Evolutionary conservation across 305 asterid species (phyloP), one percentile per base, ranked within the genome.

Genomic region (Fraxinus floribunda): DNA sequence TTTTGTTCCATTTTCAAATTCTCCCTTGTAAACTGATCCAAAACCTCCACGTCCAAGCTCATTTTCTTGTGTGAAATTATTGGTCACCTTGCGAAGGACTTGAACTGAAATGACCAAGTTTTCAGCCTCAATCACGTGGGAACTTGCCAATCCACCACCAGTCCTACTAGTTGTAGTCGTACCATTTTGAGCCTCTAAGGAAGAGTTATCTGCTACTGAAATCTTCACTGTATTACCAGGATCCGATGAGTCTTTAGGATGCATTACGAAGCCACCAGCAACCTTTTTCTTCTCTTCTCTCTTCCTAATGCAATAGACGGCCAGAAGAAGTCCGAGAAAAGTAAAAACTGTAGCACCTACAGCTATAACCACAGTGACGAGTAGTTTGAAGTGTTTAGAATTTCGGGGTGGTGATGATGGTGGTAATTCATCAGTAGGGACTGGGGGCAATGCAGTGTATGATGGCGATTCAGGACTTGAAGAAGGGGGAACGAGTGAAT

Each of bases 41-140:
- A 94, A 94, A 10, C 98, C 98, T 26, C 98, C 98, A 6, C 93
- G 92, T 2, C 98, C 98, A 5, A 94, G 91, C 89, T 90, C 97
- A 82, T 94, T 93, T 76, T 89, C 95, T 68, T 29, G 77, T 0
- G 91, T 89, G 38, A 94, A 94, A 78, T 91, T 75, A 75, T 88
- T 86, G 71, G 98, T 94, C 35, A 82, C 97, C 15, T 76, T 83
- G 24, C 92, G 90, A 41, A 94, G 94, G 71, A 84, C 82, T 64
- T 89, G 91, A 78, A 90, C 85, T 11, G 97, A 87, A 60, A 91
- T 83, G 66, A 87, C 80, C 73, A 88, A 79, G 77, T 86, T 88
- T 30, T 95, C 92, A 11, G 88, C 80, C 78, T 90, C 93, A 24
- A 85, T 76, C 34, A 86, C 32, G 8, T 84, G 89, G 68, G 80